Conservation (phyloP, 257 asterid species). For the Solanum chilense region DNA sequence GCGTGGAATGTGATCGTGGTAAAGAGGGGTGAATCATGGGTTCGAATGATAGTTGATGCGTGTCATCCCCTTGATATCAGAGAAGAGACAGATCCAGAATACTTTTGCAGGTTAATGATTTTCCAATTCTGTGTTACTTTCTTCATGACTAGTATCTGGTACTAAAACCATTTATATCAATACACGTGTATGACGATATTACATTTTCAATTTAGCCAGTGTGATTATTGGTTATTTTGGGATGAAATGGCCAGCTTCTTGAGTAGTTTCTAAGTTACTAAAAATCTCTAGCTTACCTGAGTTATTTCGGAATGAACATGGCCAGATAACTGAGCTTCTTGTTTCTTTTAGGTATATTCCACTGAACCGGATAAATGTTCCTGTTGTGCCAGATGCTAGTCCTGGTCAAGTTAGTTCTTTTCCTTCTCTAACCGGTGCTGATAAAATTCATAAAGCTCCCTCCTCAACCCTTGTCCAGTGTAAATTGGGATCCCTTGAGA, state of each 20-base stretch:
- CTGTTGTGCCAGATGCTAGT: constrained; percentile 16
- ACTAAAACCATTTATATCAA: neutral
- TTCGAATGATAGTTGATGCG: constrained; percentile 91
- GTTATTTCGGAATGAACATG: neutral
- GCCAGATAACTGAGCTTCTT: neutral
- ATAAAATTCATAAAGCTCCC: constrained; percentile 41
- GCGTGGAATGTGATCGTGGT: constrained; percentile 90
- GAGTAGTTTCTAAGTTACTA: neutral
- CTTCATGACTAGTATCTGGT: neutral
- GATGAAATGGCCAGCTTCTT: neutral
- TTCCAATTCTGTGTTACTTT: neutral
- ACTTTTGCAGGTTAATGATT: constrained; percentile 53
- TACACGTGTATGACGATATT: neutral
- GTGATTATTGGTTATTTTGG: neutral
- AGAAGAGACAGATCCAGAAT: constrained; percentile 82
- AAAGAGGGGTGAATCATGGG: constrained; percentile 45
- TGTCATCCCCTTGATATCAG: constrained; percentile 90
- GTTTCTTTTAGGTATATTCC: constrained; percentile 64
- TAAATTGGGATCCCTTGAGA: constrained; percentile 53
- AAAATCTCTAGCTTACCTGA: neutral
- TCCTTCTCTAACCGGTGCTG: constrained; percentile 57
- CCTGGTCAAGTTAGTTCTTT: constrained; percentile 34
- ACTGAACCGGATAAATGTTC: constrained; percentile 50
- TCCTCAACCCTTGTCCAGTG: constrained; percentile 64
- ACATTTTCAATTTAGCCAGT: neutral